Evolutionary conservation across 768 basidiomycete species (phyloP), one percentile per base, ranked within the genome.

Genomic region (Lyophyllum atratum): DNA sequence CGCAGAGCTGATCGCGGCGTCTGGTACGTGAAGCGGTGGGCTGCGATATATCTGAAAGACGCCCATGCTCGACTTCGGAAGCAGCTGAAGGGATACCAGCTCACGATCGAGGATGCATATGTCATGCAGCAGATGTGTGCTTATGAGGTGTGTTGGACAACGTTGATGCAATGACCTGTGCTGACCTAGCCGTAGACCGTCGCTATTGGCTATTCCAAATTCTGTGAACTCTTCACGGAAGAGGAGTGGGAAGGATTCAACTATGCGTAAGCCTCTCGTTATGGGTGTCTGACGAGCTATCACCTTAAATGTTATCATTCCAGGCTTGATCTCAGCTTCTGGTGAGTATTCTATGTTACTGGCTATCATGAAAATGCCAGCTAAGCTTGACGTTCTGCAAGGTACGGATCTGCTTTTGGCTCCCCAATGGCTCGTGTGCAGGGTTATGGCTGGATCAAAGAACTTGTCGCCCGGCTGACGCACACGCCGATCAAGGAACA

Each of bases 191-290:
- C 19, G 12, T 52, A 92, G 90, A 95, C 95, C 17, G 95, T 96
- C 44, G 90, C 93, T 0, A 79, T 96, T 11, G 94, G 93, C 9
- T 95, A 93, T 67, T 94, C 92, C 15, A 88, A 86, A 60, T 98
- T 95, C 74, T 98, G 94, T 61, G 85, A 87, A 54, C 76, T 97
- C 2, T 98, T 98, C 72, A 93, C 92, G 0, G 81, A 89, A 64
- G 86, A 92, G 43, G 95, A 97, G 71, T 98, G 94, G 95, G 87
- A 91, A 67, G 93, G 93, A 0, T 96, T 94, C 69, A 83, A 92
- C 68, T 96, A 97, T 59, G 80, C 89, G 84, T 92, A 61, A 54
- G 88, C 74, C 24, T 40, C 14, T 21, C 26, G 52, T 48, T 28
- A 22, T 53, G 15, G 45, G 7, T 21, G 45, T 43, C 14, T 25